A percentile compares a stretch with the other conserved stretches of the same genome.
phyloP scores from a whole-genome alignment of 75 land plant genomes.

The Adiantum capillusveneris region DNA sequence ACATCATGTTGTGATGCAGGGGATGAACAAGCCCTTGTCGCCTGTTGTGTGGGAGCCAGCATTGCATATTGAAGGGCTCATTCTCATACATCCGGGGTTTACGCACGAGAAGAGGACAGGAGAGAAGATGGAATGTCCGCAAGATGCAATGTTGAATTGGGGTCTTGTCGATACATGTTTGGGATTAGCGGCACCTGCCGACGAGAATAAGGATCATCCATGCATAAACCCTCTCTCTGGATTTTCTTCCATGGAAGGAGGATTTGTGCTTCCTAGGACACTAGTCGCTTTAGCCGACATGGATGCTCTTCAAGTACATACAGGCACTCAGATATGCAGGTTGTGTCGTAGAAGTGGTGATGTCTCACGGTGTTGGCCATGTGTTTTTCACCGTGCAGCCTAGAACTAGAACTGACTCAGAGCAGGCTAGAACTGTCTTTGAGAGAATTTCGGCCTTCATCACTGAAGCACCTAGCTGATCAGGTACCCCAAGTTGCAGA shows the following conservation, averaged over 20 bases:
- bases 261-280: background rate
- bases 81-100: conserved; percentile 19
- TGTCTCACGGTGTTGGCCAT: background rate
- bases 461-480: too few relatives aligned
- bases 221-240: background rate
- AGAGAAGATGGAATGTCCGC: background rate
- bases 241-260: background rate
- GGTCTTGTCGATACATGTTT: background rate
- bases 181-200: background rate
- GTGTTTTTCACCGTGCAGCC: background rate
- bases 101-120: background rate
- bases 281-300: background rate
- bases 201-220: background rate
- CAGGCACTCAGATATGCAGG: background rate
- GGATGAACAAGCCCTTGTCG: too few relatives aligned
- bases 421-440: too few relatives aligned
- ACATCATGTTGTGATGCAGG: conserved; percentile 13
- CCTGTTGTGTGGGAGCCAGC: background rate
- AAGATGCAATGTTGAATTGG: background rate
- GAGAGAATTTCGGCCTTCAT: too few relatives aligned
- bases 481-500: too few relatives aligned
- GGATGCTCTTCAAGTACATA: background rate
- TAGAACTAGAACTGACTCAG: too few relatives aligned
- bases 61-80: conserved; percentile 3
- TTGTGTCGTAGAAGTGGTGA: background rate